These are phyloP conservation scores for Lactifluus hygrophoroides DNA, from an alignment of 768 basidiomycete species.

Conservation along the genomic window DNA sequence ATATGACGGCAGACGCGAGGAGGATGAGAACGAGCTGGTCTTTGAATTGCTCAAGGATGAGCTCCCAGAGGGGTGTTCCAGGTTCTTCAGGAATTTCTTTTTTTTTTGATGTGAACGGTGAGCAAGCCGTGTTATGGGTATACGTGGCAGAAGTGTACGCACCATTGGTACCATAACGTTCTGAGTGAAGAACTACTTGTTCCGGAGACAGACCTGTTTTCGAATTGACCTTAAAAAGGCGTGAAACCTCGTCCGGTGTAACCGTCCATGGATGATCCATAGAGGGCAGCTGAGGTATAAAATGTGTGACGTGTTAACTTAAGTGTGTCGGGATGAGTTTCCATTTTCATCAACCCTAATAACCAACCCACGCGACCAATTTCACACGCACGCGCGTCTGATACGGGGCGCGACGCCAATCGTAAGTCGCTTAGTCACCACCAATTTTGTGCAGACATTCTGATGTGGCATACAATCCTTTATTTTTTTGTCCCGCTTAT, in stretches of 20 bases:
- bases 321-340: too few relatives aligned
- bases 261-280: conserved; percentile 15
- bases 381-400: too few relatives aligned
- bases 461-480: too few relatives aligned
- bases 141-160: neutral
- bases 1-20: conserved; percentile 86
- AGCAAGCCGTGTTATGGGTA: neutral
- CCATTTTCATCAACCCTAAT: too few relatives aligned
- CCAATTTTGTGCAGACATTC: too few relatives aligned
- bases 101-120: neutral
- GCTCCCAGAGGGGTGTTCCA: conserved; percentile 84
- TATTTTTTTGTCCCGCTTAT: too few relatives aligned
- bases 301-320: too few relatives aligned
- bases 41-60: conserved; percentile 98
- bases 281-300: neutral
- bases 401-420: too few relatives aligned
- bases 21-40: conserved; percentile 97
- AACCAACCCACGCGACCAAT: too few relatives aligned
- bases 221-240: neutral
- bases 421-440: too few relatives aligned
- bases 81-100: conserved; percentile 89
- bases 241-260: neutral
- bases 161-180: conserved; percentile 17
- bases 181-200: conserved; percentile 8
- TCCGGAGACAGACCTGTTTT: neutral